phyloP scores from a whole-genome alignment of 2,329 filamentous ascomycete species.

The Colletotrichum tamarilloi region DNA sequence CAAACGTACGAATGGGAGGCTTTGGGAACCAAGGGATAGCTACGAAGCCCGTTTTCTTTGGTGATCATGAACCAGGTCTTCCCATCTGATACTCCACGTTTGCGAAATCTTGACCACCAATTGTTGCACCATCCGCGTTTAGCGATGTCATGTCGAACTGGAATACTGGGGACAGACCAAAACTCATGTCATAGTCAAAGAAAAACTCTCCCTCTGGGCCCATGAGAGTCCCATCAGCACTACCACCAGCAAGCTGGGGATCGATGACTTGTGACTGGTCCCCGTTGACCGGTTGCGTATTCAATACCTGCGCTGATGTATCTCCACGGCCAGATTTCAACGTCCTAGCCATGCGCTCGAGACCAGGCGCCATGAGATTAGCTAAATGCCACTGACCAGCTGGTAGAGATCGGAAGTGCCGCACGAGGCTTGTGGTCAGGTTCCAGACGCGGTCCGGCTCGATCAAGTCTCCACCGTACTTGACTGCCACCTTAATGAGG shows the following conservation, averaged over 20 bases:
- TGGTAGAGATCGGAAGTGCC: conserved; percentile 51
- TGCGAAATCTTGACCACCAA: conserved; percentile 13
- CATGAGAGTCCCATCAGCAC: conserved; percentile 12
- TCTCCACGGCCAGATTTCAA: conserved; percentile 7
- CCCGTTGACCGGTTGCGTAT: background rate
- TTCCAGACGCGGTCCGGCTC: conserved; percentile 49
- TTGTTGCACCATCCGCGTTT: background rate
- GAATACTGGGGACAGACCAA: conserved; percentile 44
- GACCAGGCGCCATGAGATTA: conserved; percentile 56
- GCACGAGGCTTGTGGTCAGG: conserved; percentile 50
- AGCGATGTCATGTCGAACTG: conserved; percentile 40
- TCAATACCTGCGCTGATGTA: background rate
- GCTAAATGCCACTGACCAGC: conserved; percentile 58
- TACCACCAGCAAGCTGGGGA: background rate
- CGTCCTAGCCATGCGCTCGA: conserved; percentile 52
- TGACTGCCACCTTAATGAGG: conserved; percentile 58
- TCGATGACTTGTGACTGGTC: background rate
- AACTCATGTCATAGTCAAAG: conserved; percentile 42
- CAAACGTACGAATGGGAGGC: background rate
- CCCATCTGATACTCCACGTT: conserved; percentile 14
- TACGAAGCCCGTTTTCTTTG: background rate
- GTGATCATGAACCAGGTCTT: background rate
- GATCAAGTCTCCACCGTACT: conserved; percentile 52
- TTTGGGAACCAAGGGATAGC: background rate
- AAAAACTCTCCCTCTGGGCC: conserved; percentile 33